phyloP scores from a whole-genome alignment of 2,329 filamentous ascomycete genomes.

The Paecilomyces dactylethromorphus region DNA sequence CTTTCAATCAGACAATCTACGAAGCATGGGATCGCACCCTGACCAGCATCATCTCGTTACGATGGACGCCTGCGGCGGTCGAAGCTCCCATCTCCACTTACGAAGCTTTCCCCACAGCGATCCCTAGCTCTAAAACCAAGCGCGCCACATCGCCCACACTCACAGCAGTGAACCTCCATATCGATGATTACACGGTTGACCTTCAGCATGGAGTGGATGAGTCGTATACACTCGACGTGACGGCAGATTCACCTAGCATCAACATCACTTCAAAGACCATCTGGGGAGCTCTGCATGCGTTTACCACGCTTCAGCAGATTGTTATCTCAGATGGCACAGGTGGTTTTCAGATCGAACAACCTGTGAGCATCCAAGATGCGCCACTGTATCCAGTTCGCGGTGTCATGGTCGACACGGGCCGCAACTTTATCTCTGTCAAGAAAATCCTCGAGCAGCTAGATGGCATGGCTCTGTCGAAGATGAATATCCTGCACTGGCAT shows the following conservation, averaged over 20 bases:
- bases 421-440: constrained; percentile 46
- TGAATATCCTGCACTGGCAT: constrained; percentile 55
- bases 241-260: constrained; percentile 32
- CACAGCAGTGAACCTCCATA: constrained; percentile 39
- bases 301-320: constrained; percentile 53
- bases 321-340: constrained; percentile 43
- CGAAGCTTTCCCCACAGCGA: constrained; percentile 43
- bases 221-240: constrained; percentile 47
- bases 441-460: constrained; percentile 52
- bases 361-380: constrained; percentile 44
- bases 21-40: constrained; percentile 47
- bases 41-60: constrained; percentile 41
- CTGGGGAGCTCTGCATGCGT: constrained; percentile 51
- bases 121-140: constrained; percentile 17
- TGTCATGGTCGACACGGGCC: constrained; percentile 50
- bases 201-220: constrained; percentile 53
- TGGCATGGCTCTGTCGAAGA: constrained; percentile 50
- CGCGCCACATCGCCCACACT: constrained; percentile 25
- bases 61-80: constrained; percentile 49
- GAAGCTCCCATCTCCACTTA: constrained; percentile 48
- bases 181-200: constrained; percentile 41
- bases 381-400: constrained; percentile 50
- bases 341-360: constrained; percentile 43
- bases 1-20: constrained; percentile 31
- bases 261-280: constrained; percentile 45